phyloP scores from a whole-genome alignment of 176 grass and related monocot species.

The Elaeis guineensis region DNA sequence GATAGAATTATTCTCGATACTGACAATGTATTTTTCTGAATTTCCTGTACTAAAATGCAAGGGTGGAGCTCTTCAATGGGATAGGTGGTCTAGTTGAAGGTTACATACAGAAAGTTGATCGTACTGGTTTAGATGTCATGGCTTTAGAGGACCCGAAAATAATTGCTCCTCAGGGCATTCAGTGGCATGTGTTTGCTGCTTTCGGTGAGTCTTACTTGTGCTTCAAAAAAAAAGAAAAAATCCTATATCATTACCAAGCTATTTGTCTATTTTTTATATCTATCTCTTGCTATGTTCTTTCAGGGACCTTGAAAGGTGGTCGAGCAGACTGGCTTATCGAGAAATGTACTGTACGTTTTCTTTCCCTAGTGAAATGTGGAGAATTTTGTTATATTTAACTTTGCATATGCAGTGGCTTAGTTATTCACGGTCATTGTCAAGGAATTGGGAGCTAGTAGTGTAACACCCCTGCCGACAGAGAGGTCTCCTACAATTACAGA shows the following conservation, averaged over 20 bases:
- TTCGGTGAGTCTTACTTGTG: slow-evolving; percentile 51
- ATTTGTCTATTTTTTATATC: background rate
- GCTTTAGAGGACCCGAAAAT: slow-evolving; percentile 47
- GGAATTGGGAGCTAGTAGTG: slow-evolving; percentile 93
- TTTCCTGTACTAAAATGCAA: slow-evolving; percentile 20
- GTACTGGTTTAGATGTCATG: slow-evolving; percentile 53
- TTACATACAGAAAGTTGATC: slow-evolving; percentile 60
- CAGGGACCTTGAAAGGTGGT: slow-evolving; percentile 92
- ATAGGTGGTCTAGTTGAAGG: slow-evolving; percentile 69
- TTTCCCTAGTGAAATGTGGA: background rate
- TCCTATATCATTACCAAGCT: no score
- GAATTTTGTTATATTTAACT: no score
- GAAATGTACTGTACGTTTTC: slow-evolving; percentile 97
- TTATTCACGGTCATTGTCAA: slow-evolving; percentile 11
- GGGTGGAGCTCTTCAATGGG: slow-evolving; percentile 85
- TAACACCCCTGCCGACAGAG: slow-evolving; percentile 80
- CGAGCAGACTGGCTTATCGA: slow-evolving; percentile 93
- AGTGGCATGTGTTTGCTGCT: slow-evolving; percentile 85
- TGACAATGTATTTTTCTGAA: background rate
- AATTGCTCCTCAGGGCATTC: slow-evolving; percentile 57
- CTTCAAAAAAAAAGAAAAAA: background rate
- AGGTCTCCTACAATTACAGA: slow-evolving; percentile 62
- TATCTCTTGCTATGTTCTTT: slow-evolving; percentile 8
- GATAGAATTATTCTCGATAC: background rate
- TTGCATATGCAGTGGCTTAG: no score